phyloP scores from a whole-genome alignment of 140 eudicot genomes.

The Oenanthe javanica region DNA sequence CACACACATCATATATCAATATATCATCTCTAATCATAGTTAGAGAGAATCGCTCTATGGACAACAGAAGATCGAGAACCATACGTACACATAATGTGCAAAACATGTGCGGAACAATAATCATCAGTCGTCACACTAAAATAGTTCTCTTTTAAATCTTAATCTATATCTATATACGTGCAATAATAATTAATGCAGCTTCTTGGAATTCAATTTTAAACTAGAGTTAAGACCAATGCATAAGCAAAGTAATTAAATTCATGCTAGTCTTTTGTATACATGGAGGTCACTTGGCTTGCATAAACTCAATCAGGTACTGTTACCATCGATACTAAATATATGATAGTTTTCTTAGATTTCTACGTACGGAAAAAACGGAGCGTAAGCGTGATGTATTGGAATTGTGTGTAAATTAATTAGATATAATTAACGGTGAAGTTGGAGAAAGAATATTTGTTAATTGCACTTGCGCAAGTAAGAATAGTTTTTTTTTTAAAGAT shows the following conservation, averaged over 20 bases:
- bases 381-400: no score
- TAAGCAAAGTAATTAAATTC: not conserved
- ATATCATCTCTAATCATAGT: not conserved
- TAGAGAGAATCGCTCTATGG: not conserved
- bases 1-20: no score
- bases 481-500: no score
- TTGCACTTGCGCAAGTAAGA: no score
- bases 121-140: not conserved
- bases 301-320: no score
- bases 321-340: no score
- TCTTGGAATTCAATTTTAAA: not conserved
- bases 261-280: not conserved
- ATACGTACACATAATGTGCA: no score
- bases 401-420: no score
- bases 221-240: not conserved
- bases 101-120: not conserved
- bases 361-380: no score
- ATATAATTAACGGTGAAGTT: no score
- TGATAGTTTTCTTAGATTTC: not conserved
- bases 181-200: not conserved
- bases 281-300: not conserved
- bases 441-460: not conserved
- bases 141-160: no score
- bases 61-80: no score
- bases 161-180: not conserved